These are phyloP conservation scores for Colletotrichum navitas DNA, from an alignment of 2,329 filamentous ascomycete genomes.

Conservation along the genomic window DNA sequence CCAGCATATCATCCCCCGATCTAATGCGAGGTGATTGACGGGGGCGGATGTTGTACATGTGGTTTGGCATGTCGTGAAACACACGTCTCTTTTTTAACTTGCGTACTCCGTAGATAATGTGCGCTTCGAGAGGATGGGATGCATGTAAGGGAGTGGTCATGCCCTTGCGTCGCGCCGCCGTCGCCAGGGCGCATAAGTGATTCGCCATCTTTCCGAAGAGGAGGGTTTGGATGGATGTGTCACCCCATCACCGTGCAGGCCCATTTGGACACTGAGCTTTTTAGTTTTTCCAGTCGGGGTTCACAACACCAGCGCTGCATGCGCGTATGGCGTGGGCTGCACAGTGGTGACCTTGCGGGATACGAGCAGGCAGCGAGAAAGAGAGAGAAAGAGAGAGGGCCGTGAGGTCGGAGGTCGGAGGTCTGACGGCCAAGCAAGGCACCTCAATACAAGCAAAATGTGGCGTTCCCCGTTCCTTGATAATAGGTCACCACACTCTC, in stretches of 20 bases:
- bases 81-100: neutral
- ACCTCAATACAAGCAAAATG: neutral
- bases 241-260: neutral
- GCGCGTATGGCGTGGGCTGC: slow-evolving; percentile 4
- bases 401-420: slow-evolving; percentile 7
- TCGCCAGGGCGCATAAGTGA: slow-evolving; percentile 18
- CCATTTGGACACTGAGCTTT: neutral
- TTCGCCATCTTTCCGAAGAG: slow-evolving; percentile 15
- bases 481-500: neutral
- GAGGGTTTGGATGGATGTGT: neutral
- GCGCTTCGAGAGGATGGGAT: neutral
- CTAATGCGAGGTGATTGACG: slow-evolving; percentile 12
- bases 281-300: neutral
- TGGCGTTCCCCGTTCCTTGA: slow-evolving; percentile 25
- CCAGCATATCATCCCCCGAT: neutral
- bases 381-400: neutral
- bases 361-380: slow-evolving; percentile 18
- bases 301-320: slow-evolving; percentile 22
- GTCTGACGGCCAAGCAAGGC: neutral
- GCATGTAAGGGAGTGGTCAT: neutral
- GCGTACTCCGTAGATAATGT: neutral
- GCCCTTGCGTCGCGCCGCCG: neutral
- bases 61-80: slow-evolving; percentile 8
- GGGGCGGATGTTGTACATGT: neutral
- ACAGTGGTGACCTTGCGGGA: neutral